Conservation (phyloP, 352 stramenopile genomes). For the Phytophthora litchii region DNA sequence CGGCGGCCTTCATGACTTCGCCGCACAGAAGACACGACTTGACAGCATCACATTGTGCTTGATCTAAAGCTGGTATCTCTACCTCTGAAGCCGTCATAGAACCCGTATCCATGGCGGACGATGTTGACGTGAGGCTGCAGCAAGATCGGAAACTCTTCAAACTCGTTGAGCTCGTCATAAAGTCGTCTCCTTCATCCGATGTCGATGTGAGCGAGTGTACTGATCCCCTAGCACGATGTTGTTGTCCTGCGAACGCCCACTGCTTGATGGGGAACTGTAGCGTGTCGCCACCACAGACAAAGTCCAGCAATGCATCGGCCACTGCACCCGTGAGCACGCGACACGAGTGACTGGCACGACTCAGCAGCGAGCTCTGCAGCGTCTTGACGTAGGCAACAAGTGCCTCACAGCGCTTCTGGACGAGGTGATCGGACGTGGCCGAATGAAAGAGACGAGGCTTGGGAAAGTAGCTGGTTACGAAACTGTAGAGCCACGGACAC, state of each 20-base stretch:
- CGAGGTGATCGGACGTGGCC: conserved; percentile 22
- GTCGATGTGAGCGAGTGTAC: conserved; percentile 27
- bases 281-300: conserved; percentile 25
- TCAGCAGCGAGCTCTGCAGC: conserved; percentile 35
- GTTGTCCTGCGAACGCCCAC: conserved; percentile 31
- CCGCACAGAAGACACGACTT: conserved; percentile 30
- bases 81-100: conserved; percentile 1
- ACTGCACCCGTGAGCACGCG: conserved; percentile 22
- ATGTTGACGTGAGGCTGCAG: conserved; percentile 11
- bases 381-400: conserved; percentile 40
- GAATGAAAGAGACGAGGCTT: conserved; percentile 30
- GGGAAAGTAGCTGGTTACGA: conserved; percentile 44
- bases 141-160: conserved; percentile 5
- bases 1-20: conserved; percentile 9
- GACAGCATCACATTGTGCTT: neutral
- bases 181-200: conserved; percentile 27
- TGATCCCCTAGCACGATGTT: conserved; percentile 18
- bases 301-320: conserved; percentile 28
- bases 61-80: neutral
- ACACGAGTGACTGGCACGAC: conserved; percentile 36
- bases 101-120: conserved; percentile 7
- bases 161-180: conserved; percentile 2
- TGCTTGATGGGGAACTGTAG: conserved; percentile 34
- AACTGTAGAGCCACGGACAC: conserved; percentile 39
- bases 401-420: conserved; percentile 31